A percentile compares a stretch with the other conserved stretches of the same genome.
These are phyloP conservation scores for Henningerozyma blattae DNA, from an alignment of 805 yeast species.

Conservation along the genomic window DNA sequence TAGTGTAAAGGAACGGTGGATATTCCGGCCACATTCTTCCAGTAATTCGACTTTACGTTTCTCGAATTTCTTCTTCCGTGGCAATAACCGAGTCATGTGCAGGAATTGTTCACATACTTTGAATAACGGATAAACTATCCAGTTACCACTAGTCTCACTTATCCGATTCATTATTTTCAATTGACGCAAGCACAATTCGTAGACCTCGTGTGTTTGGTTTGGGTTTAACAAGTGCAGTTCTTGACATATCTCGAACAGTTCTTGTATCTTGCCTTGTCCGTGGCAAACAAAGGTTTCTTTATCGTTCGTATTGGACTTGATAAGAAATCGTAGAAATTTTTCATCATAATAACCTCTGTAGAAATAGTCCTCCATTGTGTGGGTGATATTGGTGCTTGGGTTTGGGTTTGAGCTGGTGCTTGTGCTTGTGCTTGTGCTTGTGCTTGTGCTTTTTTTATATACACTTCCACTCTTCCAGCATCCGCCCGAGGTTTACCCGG, in stretches of 20 bases:
- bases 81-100: no score
- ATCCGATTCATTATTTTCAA: conserved; percentile 37
- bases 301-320: conserved; percentile 1
- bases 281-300: conserved; percentile 2
- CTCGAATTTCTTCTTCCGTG: conserved; percentile 22
- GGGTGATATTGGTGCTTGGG: no score
- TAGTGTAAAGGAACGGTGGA: conserved; percentile 63
- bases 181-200: conserved; percentile 27
- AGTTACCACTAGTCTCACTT: conserved; percentile 39
- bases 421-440: no score
- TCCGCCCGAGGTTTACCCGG: no score
- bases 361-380: conserved; percentile 9
- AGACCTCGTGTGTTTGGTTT: conserved; percentile 3
- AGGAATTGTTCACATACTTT: conserved; percentile 16
- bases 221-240: background rate
- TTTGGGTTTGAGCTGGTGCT: no score
- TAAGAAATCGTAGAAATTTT: conserved; percentile 7
- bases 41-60: conserved; percentile 11
- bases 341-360: conserved; percentile 5
- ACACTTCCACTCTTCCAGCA: no score
- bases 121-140: conserved; percentile 29
- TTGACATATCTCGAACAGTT: conserved; percentile 9
- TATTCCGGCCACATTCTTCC: conserved; percentile 47
- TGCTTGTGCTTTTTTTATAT: no score
- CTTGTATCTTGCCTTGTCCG: conserved; percentile 3